Conservation (phyloP, 2,329 filamentous ascomycete genomes). For the Periconia sp. region DNA sequence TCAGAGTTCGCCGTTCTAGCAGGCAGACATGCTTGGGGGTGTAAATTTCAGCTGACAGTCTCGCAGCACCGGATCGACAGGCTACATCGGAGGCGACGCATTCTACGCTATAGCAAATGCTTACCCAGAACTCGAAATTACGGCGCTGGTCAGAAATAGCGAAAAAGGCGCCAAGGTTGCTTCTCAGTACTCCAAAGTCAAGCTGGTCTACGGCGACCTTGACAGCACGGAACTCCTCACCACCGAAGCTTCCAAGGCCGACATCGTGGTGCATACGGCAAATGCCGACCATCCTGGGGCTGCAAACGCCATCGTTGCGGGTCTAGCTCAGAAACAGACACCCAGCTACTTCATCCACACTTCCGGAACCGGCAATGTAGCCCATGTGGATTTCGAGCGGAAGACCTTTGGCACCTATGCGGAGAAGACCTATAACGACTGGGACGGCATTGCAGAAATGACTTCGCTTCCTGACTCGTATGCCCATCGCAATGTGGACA, state of each 20-base stretch:
- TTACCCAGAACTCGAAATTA: conserved; percentile 58
- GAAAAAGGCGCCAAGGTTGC: conserved; percentile 56
- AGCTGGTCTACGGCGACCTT: conserved; percentile 58
- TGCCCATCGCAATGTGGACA: conserved; percentile 71
- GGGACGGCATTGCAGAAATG: conserved; percentile 62
- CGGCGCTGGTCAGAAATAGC: conserved; percentile 56
- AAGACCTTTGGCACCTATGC: conserved; percentile 54
- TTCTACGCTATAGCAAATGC: conserved; percentile 47
- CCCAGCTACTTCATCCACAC: conserved; percentile 61
- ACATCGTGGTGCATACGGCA: conserved; percentile 44
- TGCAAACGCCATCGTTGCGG: conserved; percentile 33
- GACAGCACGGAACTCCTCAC: conserved; percentile 34
- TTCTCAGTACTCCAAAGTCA: conserved; percentile 53
- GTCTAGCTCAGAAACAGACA: conserved; percentile 49
- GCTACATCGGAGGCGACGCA: conserved; percentile 41
- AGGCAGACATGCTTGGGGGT: neutral
- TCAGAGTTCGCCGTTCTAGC: neutral
- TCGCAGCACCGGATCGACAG: conserved; percentile 37
- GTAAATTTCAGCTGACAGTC: conserved; percentile 3
- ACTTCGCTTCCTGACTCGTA: conserved; percentile 62
- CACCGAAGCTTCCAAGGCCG: conserved; percentile 33
- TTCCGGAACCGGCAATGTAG: conserved; percentile 63
- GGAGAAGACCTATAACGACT: conserved; percentile 64
- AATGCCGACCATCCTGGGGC: conserved; percentile 34
- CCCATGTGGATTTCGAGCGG: conserved; percentile 54